Evolutionary conservation across 345 rosid genomes (phyloP), one percentile per base, ranked within the genome.

Genomic region (Diplotaxis tenuifolia): DNA sequence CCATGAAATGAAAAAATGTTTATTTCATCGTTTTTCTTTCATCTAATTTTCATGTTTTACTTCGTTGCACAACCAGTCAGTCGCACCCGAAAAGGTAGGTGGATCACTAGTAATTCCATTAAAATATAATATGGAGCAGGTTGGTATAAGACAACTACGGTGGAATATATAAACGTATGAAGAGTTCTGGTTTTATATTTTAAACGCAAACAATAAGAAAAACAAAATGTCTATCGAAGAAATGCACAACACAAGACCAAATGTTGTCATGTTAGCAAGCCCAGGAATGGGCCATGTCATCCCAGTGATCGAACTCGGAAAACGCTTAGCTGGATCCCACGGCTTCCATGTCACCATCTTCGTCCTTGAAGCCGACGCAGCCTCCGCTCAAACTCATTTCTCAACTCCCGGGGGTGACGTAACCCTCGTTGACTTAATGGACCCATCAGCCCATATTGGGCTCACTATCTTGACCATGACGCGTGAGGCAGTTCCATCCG

Each of bases 401-500:
- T 74, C 9, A 31, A 47, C 12, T 62, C 74, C 42, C 73, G 0
- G 72, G 53, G 11, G 27, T 8, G 28, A 76, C 10, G 40, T 14
- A 0, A 18, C 70, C 0, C 74, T 73, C 47, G 36, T 81, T 18
- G 32, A 78, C 16, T 64, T 71, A 7, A 49, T 74, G 18, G 74
- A 64, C 36, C 70, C 65, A 6, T 52, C 64, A 2, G 60, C 80
- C 0, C 12, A 32, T 0, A 6, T 84, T 3, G 71, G 32, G 1
- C 65, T 74, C 0, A 75, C 49, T 42, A 4, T 84, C 4, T 14
- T 23, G 3, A 50, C 60, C 10, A 72, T 78, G 74, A 69, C 85
- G 80, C 77, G 83, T 0, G 79, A 58, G 67, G 45, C 82, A n/a
- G 21, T 70, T 9, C 83, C 84, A 1, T 47, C 60, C 7, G 61